A percentile compares a stretch with the other conserved stretches of the same genome.
Conservation (phyloP, 2,329 filamentous ascomycete species). For the Hansfordia pulvinata region DNA sequence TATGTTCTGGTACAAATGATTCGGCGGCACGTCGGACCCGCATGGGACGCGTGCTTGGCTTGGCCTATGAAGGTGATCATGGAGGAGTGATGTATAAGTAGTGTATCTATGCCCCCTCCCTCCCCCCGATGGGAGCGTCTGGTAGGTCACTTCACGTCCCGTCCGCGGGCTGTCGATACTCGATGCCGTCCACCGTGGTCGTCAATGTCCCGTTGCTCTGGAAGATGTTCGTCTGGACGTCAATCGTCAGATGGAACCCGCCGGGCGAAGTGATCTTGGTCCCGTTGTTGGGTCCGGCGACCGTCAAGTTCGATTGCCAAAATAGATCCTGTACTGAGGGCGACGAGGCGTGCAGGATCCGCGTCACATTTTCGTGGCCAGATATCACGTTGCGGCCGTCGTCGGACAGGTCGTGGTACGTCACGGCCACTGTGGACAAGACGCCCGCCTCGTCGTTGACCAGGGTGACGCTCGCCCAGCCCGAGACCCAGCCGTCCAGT, state of each 20-base stretch:
- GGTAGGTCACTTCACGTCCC: constrained; percentile 18
- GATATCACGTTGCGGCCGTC: constrained; percentile 16
- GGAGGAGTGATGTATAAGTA: too few species aligned
- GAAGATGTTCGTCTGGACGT: constrained; percentile 24
- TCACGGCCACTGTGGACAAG: constrained; percentile 15
- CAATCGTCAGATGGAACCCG: constrained; percentile 24
- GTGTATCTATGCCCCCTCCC: too few species aligned
- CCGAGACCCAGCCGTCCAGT: constrained; percentile 6
- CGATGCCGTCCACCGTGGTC: constrained; percentile 20
- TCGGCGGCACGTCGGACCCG: too few species aligned
- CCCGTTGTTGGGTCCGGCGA: constrained; percentile 14
- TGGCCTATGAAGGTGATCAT: too few species aligned
- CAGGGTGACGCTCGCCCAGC: constrained; percentile 10
- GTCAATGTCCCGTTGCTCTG: constrained; percentile 24
- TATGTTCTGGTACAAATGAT: too few species aligned
- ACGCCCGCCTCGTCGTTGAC: constrained; percentile 3
- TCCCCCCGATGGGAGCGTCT: too few species aligned
- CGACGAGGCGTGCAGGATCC: constrained; percentile 6
- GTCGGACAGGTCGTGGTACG: constrained; percentile 22
- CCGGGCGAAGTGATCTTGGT: constrained; percentile 23
- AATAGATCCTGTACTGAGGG: constrained; percentile 15
- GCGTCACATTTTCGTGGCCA: constrained; percentile 21
- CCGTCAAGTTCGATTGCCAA: constrained; percentile 23
- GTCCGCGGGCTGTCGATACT: constrained; percentile 23
- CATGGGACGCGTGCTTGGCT: too few species aligned